phyloP scores from a whole-genome alignment of 2,329 filamentous ascomycete species.

The Beauveria asiatica region DNA sequence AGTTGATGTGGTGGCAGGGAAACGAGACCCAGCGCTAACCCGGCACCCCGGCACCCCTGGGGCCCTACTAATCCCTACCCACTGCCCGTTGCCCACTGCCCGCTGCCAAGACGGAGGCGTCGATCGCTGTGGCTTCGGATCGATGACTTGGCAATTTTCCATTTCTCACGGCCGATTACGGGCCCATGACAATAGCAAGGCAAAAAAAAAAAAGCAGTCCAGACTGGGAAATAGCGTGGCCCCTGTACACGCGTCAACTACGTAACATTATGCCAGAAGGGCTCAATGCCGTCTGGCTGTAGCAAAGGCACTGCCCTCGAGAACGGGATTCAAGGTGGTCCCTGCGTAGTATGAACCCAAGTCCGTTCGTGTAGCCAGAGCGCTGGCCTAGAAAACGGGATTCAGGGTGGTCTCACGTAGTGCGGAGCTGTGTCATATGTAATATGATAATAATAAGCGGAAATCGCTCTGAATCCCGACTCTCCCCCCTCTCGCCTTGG shows the following conservation, averaged over 20 bases:
- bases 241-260: conserved; percentile 7
- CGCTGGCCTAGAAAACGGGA: neutral
- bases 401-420: neutral
- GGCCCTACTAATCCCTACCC: no score
- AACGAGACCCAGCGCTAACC: no score
- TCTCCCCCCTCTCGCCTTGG: neutral
- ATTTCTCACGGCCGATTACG: no score
- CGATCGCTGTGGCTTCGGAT: conserved; percentile 8
- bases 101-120: neutral
- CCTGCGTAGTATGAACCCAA: neutral
- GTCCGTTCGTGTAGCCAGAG: neutral
- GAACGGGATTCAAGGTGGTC: neutral
- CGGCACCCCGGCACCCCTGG: no score
- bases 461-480: neutral
- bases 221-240: neutral
- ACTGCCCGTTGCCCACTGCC: no score
- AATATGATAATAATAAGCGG: no score
- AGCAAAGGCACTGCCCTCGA: neutral
- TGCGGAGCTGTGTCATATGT: neutral
- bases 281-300: neutral
- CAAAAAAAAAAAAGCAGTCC: neutral
- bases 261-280: conserved; percentile 3
- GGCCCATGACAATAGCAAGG: no score
- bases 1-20: no score
- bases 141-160: neutral